Percentiles rank a stretch among this genome's conserved stretches.
phyloP scores from a whole-genome alignment of 73 alveolate species.

The Tetrahymena borealis region DNA sequence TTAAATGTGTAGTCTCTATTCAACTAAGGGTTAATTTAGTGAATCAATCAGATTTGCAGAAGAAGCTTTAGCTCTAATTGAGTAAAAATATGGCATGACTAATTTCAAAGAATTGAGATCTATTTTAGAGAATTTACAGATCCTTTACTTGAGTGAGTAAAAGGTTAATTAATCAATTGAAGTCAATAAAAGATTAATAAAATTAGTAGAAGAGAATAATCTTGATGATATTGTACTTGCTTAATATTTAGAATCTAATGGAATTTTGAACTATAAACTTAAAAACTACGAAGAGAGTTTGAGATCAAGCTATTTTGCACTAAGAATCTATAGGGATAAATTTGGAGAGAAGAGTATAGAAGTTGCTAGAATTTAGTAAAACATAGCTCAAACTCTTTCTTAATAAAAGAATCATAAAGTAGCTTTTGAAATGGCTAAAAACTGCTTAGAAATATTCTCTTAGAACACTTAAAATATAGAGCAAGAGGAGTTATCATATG shows the following conservation, averaged over 20 bases:
- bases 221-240: not conserved
- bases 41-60: not conserved
- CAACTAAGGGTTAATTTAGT: not conserved
- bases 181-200: not conserved
- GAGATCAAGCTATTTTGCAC: not conserved
- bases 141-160: not conserved
- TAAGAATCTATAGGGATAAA: not conserved
- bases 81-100: not conserved
- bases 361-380: not conserved
- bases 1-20: not conserved
- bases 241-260: not conserved
- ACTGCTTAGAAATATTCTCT: not conserved
- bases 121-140: not conserved
- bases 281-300: not conserved
- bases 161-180: not conserved
- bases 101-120: not conserved
- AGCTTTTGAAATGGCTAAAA: not conserved
- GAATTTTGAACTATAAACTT: not conserved
- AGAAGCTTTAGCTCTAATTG: not conserved
- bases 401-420: not conserved
- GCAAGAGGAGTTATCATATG: not conserved
- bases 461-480: not conserved
- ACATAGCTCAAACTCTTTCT: not conserved
- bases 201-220: not conserved
- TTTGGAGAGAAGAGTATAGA: not conserved